Evolutionary conservation across 2,329 filamentous ascomycete species (phyloP).

Genomic region (Shiraia sp.): DNA sequence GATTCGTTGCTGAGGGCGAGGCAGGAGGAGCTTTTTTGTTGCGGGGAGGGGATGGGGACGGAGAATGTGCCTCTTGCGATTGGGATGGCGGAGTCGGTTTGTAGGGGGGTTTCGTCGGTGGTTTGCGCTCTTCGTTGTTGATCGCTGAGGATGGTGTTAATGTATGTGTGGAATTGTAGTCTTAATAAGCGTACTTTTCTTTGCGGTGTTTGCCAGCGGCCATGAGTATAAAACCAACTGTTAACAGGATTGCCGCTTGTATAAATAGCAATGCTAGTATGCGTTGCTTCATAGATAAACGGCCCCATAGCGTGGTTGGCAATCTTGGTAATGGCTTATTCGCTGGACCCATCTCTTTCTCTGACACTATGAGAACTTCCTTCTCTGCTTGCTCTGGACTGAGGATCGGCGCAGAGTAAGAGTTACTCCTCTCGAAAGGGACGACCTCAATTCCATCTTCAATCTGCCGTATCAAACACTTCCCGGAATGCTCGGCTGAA

Average conservation of each 20-base stretch:
- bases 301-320: conserved; percentile 24
- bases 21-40: conserved; percentile 32
- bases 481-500: conserved; percentile 13
- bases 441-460: conserved; percentile 38
- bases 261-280: conserved; percentile 24
- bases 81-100: neutral
- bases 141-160: conserved; percentile 1
- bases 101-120: conserved; percentile 3
- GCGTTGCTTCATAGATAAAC: conserved; percentile 22
- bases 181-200: conserved; percentile 7
- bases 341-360: conserved; percentile 1
- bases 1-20: conserved; percentile 28
- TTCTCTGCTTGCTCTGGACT: conserved; percentile 32
- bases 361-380: conserved; percentile 23
- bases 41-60: conserved; percentile 18
- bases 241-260: conserved; percentile 21
- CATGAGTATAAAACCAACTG: conserved; percentile 18
- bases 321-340: conserved; percentile 31
- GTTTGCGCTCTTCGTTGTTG: conserved; percentile 1
- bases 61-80: conserved; percentile 27
- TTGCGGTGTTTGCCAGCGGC: conserved; percentile 7
- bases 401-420: conserved; percentile 28
- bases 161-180: neutral
- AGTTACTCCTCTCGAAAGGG: conserved; percentile 31
- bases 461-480: conserved; percentile 16